phyloP scores from a whole-genome alignment of 1,139 yeast genomes.

The Casaregolazyma suthepensis region DNA sequence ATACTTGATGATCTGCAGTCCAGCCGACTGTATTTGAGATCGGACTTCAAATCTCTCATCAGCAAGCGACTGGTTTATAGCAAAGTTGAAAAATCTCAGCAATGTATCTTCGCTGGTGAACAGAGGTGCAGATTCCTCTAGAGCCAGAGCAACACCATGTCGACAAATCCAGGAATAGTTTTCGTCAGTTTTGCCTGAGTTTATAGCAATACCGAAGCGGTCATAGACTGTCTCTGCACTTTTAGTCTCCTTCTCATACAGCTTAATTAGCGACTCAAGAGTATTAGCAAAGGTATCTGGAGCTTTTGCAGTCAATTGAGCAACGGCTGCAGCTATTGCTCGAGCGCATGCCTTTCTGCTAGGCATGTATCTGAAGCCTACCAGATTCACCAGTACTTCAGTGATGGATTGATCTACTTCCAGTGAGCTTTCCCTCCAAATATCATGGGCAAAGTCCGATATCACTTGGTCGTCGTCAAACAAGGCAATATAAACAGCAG shows the following conservation, averaged over 20 bases:
- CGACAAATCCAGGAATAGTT: constrained; percentile 82
- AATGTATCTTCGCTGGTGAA: constrained; percentile 37
- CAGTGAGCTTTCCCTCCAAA: constrained; percentile 74
- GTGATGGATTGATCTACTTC: constrained; percentile 41
- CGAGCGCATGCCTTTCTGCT: constrained; percentile 61
- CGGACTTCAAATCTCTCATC: constrained; percentile 70
- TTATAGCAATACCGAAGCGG: constrained; percentile 70
- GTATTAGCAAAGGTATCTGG: constrained; percentile 33
- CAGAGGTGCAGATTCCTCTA: constrained; percentile 52
- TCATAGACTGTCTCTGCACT: constrained; percentile 78
- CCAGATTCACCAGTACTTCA: constrained; percentile 17
- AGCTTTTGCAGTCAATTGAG: constrained; percentile 21
- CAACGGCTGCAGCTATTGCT: constrained; percentile 50
- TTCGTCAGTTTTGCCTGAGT: constrained; percentile 41
- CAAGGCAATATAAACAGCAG: constrained; percentile 59
- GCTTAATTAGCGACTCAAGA: constrained; percentile 43
- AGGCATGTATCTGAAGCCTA: constrained; percentile 17
- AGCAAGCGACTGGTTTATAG: constrained; percentile 61
- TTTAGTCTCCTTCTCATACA: constrained; percentile 54
- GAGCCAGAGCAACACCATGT: constrained; percentile 68
- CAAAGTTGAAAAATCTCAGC: constrained; percentile 48
- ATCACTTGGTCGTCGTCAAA: constrained; percentile 67
- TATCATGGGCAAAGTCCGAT: constrained; percentile 58
- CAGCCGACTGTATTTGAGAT: constrained; percentile 86
- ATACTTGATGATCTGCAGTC: constrained; percentile 56